Base-by-base conservation (phyloP, 1,284 basidiomycete genomes). In the Ceratobasidium sp. region DNA sequence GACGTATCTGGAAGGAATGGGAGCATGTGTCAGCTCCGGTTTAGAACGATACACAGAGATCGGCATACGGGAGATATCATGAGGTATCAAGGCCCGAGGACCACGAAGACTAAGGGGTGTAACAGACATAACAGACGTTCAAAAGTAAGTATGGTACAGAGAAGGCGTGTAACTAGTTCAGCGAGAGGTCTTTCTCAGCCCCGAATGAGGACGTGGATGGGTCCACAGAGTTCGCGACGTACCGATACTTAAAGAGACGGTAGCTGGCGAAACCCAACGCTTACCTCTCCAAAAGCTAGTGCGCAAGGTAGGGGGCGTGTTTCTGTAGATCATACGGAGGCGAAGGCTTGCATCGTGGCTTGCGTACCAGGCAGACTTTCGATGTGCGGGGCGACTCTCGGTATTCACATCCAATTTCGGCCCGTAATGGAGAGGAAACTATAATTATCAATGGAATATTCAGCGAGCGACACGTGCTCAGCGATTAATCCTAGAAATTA, bases 261-360 rank as follows among this genome's bases (percentile, higher is more conserved):
- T 54, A 67, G 66, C 52, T n/a, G 21, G 54, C 66, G 66, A 69
- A 69, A 69, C 66, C 35, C 54, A 47, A 30, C 49, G 66, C 66
- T 67, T 67, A 67, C 35, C 64, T 35, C 52, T 55, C 57, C 11
- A 58, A 69, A 69, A 69, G 54, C 52, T 47, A 47, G 28, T 30
- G 23, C 16, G 23, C 54, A 43, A 69, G 38, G 13, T 55, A 49
- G 23, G 30, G 41, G 47, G 52, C 66, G 66, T 69, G 66, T 69
- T 69, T 57, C 52, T 49, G 66, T 57, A 69, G 66, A 69, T 69
- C 66, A 47, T 18, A 46, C 44, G 52, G 26, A 67, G 66, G 52
- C 18, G 52, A 58, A 38, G 43, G 66, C 66, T 69, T 57, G 66
- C 50, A 47, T 69, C 66, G 66, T 69, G 66, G 52, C 66, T 57